phyloP scores from a whole-genome alignment of 2,329 filamentous ascomycete genomes.

The Fusarium sarcochroum region DNA sequence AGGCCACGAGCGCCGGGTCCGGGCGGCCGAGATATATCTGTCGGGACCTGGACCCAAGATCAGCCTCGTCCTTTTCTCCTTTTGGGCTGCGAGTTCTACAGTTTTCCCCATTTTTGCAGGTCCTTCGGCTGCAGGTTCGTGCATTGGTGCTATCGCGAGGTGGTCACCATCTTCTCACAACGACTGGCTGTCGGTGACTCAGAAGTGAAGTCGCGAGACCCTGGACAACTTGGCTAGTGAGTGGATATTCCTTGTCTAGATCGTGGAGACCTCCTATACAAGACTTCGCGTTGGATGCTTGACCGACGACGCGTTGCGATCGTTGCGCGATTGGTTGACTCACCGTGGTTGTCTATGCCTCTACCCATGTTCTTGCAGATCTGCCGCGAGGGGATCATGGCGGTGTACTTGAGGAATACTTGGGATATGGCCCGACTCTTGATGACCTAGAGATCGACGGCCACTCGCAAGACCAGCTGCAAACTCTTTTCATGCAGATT shows the following conservation, averaged over 20 bases:
- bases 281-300: slow-evolving; percentile 39
- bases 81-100: slow-evolving; percentile 1
- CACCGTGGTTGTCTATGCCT: slow-evolving; percentile 15
- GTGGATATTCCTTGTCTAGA: slow-evolving; percentile 16
- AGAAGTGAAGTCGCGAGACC: slow-evolving; percentile 30
- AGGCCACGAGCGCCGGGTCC: slow-evolving; percentile 34
- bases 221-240: slow-evolving; percentile 3
- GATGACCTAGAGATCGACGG: slow-evolving; percentile 27
- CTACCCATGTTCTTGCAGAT: slow-evolving; percentile 28
- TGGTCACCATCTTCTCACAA: slow-evolving; percentile 32
- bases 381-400: slow-evolving; percentile 31
- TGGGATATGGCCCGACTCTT: slow-evolving; percentile 20
- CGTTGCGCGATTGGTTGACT: slow-evolving; percentile 36
- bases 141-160: slow-evolving; percentile 47
- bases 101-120: neutral
- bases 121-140: slow-evolving; percentile 28
- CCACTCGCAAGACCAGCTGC: slow-evolving; percentile 43
- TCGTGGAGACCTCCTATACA: slow-evolving; percentile 11
- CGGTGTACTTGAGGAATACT: slow-evolving; percentile 40
- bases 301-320: slow-evolving; percentile 43
- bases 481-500: slow-evolving; percentile 29
- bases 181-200: slow-evolving; percentile 50
- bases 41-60: slow-evolving; percentile 23
- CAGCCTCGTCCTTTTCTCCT: slow-evolving; percentile 35
- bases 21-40: slow-evolving; percentile 49